Base-by-base conservation (phyloP, 2,329 filamentous ascomycete genomes). In the Clathrospora elynae region DNA sequence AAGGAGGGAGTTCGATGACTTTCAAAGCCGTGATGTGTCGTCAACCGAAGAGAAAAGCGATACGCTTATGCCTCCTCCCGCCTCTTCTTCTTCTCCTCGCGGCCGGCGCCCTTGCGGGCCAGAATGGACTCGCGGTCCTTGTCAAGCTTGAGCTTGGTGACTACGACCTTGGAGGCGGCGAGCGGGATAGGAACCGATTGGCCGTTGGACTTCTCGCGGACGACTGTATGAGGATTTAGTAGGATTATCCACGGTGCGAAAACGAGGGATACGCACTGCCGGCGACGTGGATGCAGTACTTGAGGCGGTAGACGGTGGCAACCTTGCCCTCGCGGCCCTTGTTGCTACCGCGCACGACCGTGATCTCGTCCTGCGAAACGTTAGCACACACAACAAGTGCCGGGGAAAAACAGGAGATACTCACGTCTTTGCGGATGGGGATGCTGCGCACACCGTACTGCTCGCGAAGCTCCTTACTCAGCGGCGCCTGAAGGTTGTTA, bases 251-350 rank as follows among this genome's bases (percentile, higher is more conserved):
- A 12, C 8, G 10, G 12, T 12, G 38, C n/a, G 22, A 11, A 14
- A 19, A 30, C n/a, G 30, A 37, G 38, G 37, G 26, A 31, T 58
- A 57, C 66, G 51, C 53, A 69, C 66, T 64, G 71, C 92, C 90
- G 85, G 96, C 92, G 76, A 99, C 77, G 85, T 97, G 92, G 74
- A 99, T 86, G 73, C 90, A 83, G 79, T 93, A 99, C 80, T 97
- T 97, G 47, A 72, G 66, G 45, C 69, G 69, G 64, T 72, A 99
- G 75, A 97, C 92, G 70, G 88, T 90, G 70, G 86, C 91, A 79
- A 99, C 83, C 83, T 97, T 97, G 82, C 93, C 93, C 82, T 97
- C 92, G 71, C 90, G 90, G 73, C 92, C 93, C 84, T 97, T 97
- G 84, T 95, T 88, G 78, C 81, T 80, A 71, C 93, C 93, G 66